These are phyloP conservation scores for Rhizophora apiculata DNA, from an alignment of 345 rosid genomes.

Conservation along the genomic window DNA sequence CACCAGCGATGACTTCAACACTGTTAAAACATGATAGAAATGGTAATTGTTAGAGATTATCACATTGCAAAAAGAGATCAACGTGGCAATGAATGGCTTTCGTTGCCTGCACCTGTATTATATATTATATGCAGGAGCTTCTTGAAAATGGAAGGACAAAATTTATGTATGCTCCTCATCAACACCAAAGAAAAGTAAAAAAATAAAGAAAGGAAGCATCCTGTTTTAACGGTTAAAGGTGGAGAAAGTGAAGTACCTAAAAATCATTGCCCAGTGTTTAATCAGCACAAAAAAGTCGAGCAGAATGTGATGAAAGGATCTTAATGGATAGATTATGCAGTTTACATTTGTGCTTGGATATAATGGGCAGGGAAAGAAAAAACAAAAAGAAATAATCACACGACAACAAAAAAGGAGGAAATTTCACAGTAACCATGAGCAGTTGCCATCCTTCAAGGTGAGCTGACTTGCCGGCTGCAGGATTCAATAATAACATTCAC, in stretches of 20 bases:
- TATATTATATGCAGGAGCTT: too few species aligned
- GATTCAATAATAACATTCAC: background rate
- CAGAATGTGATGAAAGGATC: conserved; percentile 1
- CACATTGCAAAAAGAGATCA: background rate
- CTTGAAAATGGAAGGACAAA: too few species aligned
- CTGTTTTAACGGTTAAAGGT: too few species aligned
- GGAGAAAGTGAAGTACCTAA: too few species aligned
- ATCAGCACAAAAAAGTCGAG: background rate
- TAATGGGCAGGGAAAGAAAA: background rate
- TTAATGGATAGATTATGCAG: conserved; percentile 27
- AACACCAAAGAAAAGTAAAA: too few species aligned
- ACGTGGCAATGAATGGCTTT: too few species aligned
- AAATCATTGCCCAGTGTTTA: background rate
- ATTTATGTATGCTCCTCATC: too few species aligned
- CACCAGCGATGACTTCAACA: conserved; percentile 45
- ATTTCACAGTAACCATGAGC: conserved; percentile 34
- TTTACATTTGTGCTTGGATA: conserved; percentile 31
- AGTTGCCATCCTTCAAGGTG: conserved; percentile 22
- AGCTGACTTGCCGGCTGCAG: conserved; percentile 6
- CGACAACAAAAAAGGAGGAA: background rate
- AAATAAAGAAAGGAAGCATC: too few species aligned
- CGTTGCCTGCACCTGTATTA: too few species aligned
- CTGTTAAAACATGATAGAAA: background rate
- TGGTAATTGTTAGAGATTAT: too few species aligned
- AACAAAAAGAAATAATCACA: conserved; percentile 11